Percentiles rank a stretch among this genome's conserved stretches.
Evolutionary conservation across 345 rosid species (phyloP).

Genomic region (Pistacia integerrima): DNA sequence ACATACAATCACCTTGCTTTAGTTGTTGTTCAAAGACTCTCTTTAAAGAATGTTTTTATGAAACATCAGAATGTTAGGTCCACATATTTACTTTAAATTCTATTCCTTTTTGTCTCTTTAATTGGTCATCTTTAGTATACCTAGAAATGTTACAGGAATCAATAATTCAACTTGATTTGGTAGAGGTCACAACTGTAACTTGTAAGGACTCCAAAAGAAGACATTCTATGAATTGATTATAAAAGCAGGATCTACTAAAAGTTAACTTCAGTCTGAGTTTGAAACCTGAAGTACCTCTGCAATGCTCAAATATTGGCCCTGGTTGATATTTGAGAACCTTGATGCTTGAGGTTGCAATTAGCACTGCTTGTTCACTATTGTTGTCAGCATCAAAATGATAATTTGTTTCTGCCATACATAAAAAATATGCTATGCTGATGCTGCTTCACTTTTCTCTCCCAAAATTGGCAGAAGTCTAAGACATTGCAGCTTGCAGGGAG

Average conservation of each 20-base stretch:
- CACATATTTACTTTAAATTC: too few species aligned
- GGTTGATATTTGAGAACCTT: too few species aligned
- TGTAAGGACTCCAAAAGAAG: background rate
- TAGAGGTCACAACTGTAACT: background rate
- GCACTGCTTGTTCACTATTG: too few species aligned
- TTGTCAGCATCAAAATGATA: too few species aligned
- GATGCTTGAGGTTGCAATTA: too few species aligned
- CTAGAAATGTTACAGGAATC: background rate
- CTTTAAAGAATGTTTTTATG: too few species aligned
- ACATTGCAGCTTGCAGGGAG: constrained; percentile 76
- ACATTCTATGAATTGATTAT: background rate
- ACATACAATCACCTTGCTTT: too few species aligned
- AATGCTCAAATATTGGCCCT: background rate
- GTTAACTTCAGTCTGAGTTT: background rate
- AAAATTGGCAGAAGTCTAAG: constrained; percentile 77
- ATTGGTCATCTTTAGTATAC: too few species aligned
- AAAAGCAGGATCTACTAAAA: background rate
- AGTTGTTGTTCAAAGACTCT: too few species aligned
- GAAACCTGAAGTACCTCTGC: background rate
- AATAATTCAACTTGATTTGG: background rate
- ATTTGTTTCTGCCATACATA: too few species aligned
- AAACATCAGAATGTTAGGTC: too few species aligned
- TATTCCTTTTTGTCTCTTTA: too few species aligned
- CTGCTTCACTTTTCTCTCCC: constrained; percentile 18
- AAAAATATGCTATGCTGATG: constrained; percentile 1